Percentiles rank a stretch among this genome's conserved stretches.
These are phyloP conservation scores for Leishmania aethiopica DNA, from an alignment of 208 protist species.

Conservation along the genomic window DNA sequence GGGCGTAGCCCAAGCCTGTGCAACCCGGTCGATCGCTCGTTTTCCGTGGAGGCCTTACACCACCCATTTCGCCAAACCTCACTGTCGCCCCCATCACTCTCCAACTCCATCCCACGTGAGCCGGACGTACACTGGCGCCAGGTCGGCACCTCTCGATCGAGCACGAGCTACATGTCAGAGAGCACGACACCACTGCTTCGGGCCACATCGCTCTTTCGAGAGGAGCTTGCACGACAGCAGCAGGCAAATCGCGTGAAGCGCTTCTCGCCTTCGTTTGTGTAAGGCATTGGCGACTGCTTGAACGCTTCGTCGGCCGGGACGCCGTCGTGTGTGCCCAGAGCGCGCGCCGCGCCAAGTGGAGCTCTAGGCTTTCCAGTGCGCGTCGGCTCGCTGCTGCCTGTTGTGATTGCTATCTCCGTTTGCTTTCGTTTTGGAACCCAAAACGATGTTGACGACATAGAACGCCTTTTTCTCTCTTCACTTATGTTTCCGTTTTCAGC, in stretches of 20 bases:
- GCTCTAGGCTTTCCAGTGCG: neutral
- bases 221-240: constrained; percentile 34
- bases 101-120: constrained; percentile 10
- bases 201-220: constrained; percentile 24
- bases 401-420: neutral
- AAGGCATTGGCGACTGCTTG: neutral
- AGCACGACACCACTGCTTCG: constrained; percentile 4
- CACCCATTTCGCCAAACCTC: neutral
- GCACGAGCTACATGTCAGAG: constrained; percentile 10
- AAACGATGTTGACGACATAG: too few species aligned
- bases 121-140: constrained; percentile 13
- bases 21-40: neutral
- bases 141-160: constrained; percentile 5
- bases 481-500: neutral
- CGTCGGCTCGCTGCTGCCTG: neutral
- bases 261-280: constrained; percentile 17
- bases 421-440: neutral
- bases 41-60: constrained; percentile 1
- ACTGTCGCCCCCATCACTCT: neutral
- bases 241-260: constrained; percentile 40
- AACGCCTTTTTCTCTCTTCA: neutral
- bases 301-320: neutral
- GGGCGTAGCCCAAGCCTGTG: constrained; percentile 12
- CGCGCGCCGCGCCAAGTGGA: neutral
- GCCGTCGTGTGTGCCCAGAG: neutral